These are phyloP conservation scores for Colletotrichum endophyticum DNA, from an alignment of 2,329 filamentous ascomycete species.

Conservation along the genomic window DNA sequence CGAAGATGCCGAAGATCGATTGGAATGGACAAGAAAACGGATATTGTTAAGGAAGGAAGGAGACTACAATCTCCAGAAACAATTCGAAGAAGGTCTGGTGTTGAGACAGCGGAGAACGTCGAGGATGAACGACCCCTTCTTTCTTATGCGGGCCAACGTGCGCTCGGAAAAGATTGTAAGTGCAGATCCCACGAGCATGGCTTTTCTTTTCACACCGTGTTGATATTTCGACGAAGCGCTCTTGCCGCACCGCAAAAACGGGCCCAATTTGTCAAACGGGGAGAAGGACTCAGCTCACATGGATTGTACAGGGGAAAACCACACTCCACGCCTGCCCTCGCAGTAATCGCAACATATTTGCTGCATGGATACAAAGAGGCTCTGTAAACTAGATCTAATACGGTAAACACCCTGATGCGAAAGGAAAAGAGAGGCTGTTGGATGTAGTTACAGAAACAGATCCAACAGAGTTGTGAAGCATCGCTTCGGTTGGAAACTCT, in stretches of 20 bases:
- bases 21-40: fast-evolving
- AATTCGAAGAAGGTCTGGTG: not conserved
- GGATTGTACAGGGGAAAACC: fast-evolving
- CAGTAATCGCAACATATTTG: not conserved
- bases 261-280: fast-evolving
- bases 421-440: not conserved
- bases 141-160: not conserved
- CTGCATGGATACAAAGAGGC: not conserved
- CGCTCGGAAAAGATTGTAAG: not conserved
- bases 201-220: fast-evolving
- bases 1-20: not conserved
- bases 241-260: not conserved
- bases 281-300: not conserved
- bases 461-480: not conserved
- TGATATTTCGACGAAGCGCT: not conserved
- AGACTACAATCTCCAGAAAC: not conserved
- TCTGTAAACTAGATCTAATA: not conserved
- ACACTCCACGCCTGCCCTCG: not conserved
- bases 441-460: not conserved
- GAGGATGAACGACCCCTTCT: not conserved
- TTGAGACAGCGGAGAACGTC: not conserved
- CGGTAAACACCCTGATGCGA: not conserved
- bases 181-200: not conserved
- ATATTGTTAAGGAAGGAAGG: fast-evolving
- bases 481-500: not conserved